These are phyloP conservation scores for Xylariaceae sp. DNA, from an alignment of 2,329 filamentous ascomycete genomes.

Conservation along the genomic window DNA sequence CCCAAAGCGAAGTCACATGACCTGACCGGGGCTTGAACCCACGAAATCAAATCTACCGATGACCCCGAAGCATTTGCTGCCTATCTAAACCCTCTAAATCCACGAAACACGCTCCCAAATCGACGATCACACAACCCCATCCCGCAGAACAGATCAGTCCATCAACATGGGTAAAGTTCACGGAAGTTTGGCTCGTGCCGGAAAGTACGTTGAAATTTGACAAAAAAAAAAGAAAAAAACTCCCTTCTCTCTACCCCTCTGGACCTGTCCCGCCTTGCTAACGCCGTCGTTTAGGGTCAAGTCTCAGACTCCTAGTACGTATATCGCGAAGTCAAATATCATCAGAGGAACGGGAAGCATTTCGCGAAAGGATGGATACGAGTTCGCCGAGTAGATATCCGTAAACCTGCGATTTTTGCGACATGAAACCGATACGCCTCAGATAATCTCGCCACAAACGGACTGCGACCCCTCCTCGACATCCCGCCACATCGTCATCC, in stretches of 20 bases:
- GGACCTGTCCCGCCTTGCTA: conserved; percentile 53
- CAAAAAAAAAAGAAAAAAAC: not conserved
- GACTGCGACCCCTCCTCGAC: not conserved
- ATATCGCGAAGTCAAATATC: conserved; percentile 12
- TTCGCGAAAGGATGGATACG: not conserved
- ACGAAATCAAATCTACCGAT: conserved; percentile 15
- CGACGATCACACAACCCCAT: conserved; percentile 17
- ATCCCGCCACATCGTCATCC: not conserved
- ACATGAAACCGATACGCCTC: not conserved
- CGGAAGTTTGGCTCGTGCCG: conserved; percentile 64
- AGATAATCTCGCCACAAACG: not conserved
- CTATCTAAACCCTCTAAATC: conserved; percentile 1
- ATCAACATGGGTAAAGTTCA: conserved; percentile 34
- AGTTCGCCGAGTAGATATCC: not conserved
- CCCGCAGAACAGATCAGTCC: conserved; percentile 23
- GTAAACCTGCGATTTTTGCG: not conserved
- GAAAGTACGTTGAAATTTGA: conserved; percentile 60
- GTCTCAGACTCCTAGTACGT: conserved; percentile 85
- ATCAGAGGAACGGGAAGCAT: not conserved
- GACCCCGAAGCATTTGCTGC: conserved; percentile 5
- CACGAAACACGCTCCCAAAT: conserved; percentile 1
- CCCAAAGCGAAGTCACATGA: conserved; percentile 17
- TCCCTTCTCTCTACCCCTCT: not conserved
- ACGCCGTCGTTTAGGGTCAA: conserved; percentile 57
- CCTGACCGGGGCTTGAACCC: conserved; percentile 10